phyloP scores from a whole-genome alignment of 768 basidiomycete genomes.

The Russula foetens region DNA sequence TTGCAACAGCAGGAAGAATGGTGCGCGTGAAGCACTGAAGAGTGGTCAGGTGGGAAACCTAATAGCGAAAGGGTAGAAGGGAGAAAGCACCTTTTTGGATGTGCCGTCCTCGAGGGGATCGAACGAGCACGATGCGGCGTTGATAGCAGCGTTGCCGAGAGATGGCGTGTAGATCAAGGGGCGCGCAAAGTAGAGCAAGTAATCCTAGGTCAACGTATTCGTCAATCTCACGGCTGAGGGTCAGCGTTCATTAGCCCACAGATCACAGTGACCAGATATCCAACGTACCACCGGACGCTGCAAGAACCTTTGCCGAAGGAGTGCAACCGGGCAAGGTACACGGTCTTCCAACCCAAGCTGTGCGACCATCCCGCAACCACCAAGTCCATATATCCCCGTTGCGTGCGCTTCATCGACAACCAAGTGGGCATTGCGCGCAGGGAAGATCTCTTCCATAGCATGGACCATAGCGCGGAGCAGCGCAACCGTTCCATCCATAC shows the following conservation, averaged over 20 bases:
- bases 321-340: constrained; percentile 70
- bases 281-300: constrained; percentile 72
- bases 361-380: constrained; percentile 68
- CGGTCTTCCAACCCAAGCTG: constrained; percentile 61
- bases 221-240: constrained; percentile 66
- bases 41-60: neutral
- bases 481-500: constrained; percentile 89
- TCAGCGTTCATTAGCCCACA: constrained; percentile 23
- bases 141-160: constrained; percentile 61
- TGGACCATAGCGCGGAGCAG: constrained; percentile 42
- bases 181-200: constrained; percentile 87
- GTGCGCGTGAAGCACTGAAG: too few species aligned
- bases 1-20: neutral
- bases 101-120: constrained; percentile 67
- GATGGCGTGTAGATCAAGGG: constrained; percentile 90
- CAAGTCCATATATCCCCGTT: constrained; percentile 78
- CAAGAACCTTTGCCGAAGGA: constrained; percentile 94
- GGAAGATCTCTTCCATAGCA: constrained; percentile 51
- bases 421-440: constrained; percentile 56
- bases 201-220: constrained; percentile 34
- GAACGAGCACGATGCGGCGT: constrained; percentile 70
- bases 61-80: neutral
- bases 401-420: constrained; percentile 83
- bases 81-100: constrained; percentile 43
- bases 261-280: too few species aligned